Evolutionary conservation across 1,139 yeast genomes (phyloP).

Genomic region (Diutina ranongensis): DNA sequence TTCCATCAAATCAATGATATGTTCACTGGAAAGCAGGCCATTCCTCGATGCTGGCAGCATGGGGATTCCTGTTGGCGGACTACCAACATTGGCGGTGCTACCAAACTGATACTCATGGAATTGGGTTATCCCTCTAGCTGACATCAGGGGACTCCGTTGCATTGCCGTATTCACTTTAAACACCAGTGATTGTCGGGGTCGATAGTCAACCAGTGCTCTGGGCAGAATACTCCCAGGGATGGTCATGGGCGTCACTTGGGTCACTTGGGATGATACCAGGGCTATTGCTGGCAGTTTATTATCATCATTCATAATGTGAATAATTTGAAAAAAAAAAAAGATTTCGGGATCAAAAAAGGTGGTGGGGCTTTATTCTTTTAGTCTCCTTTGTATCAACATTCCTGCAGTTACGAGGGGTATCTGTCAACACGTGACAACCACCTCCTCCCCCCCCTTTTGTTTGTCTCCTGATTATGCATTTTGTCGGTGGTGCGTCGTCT

Average conservation of each 20-base stretch:
- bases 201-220: not conserved
- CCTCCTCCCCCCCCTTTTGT: not conserved
- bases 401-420: not conserved
- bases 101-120: not conserved
- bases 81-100: not conserved
- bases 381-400: not conserved
- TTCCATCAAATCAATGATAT: conserved; percentile 52
- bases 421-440: not conserved
- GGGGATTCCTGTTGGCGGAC: not conserved
- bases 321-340: not conserved
- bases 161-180: not conserved
- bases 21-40: conserved; percentile 17
- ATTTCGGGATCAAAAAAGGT: not conserved
- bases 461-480: no score
- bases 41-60: not conserved
- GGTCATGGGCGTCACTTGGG: not conserved
- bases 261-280: not conserved
- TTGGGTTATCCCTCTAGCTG: not conserved
- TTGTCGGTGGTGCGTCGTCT: no score
- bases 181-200: not conserved
- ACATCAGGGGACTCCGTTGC: not conserved
- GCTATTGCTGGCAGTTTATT: not conserved
- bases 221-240: not conserved
- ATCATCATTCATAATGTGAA: not conserved
- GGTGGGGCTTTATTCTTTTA: not conserved